Base-by-base conservation (phyloP, 768 basidiomycete genomes). In the Suillus occidentalis region DNA sequence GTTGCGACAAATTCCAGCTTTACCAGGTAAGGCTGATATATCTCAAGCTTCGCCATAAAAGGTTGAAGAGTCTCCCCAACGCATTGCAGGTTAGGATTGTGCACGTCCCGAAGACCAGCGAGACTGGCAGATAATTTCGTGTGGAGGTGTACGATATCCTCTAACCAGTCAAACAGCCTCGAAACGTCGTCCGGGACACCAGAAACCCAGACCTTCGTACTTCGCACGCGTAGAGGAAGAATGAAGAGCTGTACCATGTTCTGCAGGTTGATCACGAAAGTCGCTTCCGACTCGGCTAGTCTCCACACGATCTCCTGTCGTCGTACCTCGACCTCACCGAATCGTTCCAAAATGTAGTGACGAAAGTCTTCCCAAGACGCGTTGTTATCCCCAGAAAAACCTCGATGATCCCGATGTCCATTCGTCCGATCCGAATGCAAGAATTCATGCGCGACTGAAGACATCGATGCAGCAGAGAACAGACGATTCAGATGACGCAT, bases 1-100 rank as follows among this genome's bases (percentile, higher is more conserved):
- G 80, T 74, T 1, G 84, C 83, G 0, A 89, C 85, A 42, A 82
- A 81, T 53, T 89, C 88, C 42, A 95, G 82, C 55, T 86, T 81
- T 20, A 91, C 88, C 6, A 97, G 78, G 75, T 95, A 97, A 22
- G 93, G 90, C 74, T 95, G 93, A 69, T 97, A 93, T 10, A 92
- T 85, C 74, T 96, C 92, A 39, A 95, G 77, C 53, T 81, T 83
- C 2, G 85, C 78, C 16, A 95, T 83, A 72, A 90, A 90, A 1
- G 78, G 73, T 7, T 85, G 79, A 36, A 96, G 76, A 0, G 81
- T 76, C 13, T 86, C 84, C 9, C 91, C 87, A 36, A 95, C 75
- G 20, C 82, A 75, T 60, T 80, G 78, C 16, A 90, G 75, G 55
- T 84, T 75, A 2, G 83, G 75, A 60, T 78, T 73, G 65, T 84